These are phyloP conservation scores for Thymus quinquecostatus DNA, from an alignment of 257 asterid species.

Conservation along the genomic window DNA sequence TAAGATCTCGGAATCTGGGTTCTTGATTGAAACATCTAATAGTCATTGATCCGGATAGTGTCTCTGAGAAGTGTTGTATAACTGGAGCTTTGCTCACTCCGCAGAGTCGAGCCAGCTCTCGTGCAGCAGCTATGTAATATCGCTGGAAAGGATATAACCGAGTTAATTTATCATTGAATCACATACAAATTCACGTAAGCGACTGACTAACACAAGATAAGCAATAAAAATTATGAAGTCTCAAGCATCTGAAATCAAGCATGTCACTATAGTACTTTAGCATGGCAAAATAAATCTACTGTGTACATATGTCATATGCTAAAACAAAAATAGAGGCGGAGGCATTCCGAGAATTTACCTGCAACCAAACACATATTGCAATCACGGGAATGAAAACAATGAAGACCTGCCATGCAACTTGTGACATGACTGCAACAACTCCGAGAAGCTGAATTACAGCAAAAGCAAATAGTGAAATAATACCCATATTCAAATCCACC, in stretches of 20 bases:
- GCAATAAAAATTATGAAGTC: no score
- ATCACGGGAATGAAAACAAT: constrained; percentile 70
- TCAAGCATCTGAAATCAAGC: not conserved
- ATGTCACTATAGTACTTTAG: not conserved
- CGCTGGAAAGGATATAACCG: constrained; percentile 41
- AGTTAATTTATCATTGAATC: not conserved
- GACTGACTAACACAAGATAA: not conserved
- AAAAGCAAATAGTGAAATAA: constrained; percentile 61
- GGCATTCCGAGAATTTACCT: constrained; percentile 47
- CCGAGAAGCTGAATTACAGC: constrained; percentile 74
- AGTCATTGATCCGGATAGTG: constrained; percentile 84
- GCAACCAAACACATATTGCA: constrained; percentile 70
- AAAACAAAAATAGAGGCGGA: not conserved
- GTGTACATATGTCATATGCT: not conserved
- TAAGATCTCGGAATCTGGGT: constrained; percentile 61
- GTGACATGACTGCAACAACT: constrained; percentile 81
- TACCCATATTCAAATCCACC: constrained; percentile 65
- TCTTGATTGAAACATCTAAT: constrained; percentile 84
- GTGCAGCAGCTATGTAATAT: constrained; percentile 84
- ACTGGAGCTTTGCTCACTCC: constrained; percentile 93
- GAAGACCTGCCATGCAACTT: constrained; percentile 88
- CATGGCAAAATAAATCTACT: not conserved
- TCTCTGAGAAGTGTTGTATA: constrained; percentile 90
- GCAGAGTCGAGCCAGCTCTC: constrained; percentile 78
- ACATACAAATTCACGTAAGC: not conserved